phyloP scores from a whole-genome alignment of 2,329 filamentous ascomycete genomes.

The Lithohypha guttulata region DNA sequence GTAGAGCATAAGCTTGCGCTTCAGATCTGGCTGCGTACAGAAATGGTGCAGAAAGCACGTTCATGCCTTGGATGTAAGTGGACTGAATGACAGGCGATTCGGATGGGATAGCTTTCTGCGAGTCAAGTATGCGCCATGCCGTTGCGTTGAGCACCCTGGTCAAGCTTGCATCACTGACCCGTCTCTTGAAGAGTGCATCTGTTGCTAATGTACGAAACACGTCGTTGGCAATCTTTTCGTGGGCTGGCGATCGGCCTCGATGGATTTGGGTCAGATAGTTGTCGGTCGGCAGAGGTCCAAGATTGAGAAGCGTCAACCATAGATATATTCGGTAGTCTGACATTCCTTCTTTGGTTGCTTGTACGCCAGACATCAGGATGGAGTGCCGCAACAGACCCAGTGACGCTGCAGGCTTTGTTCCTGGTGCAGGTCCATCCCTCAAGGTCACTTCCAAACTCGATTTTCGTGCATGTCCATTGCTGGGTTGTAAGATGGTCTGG shows the following conservation, averaged over 20 bases:
- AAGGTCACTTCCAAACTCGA: conserved; percentile 61
- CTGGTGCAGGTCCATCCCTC: conserved; percentile 66
- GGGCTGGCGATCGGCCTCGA: conserved; percentile 84
- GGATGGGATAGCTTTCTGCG: conserved; percentile 45
- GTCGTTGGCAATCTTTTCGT: conserved; percentile 96
- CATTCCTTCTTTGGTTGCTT: conserved; percentile 48
- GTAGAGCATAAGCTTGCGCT: conserved; percentile 85
- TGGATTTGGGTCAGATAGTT: conserved; percentile 83
- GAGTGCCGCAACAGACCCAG: conserved; percentile 39
- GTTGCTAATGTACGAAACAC: conserved; percentile 94
- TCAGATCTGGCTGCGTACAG: conserved; percentile 90
- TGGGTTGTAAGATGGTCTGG: conserved; percentile 11
- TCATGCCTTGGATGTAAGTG: conserved; percentile 92
- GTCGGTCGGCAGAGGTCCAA: conserved; percentile 73
- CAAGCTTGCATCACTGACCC: conserved; percentile 88
- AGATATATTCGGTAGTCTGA: conserved; percentile 89
- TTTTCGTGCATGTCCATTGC: conserved; percentile 32
- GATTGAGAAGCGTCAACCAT: conserved; percentile 88
- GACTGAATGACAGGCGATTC: conserved; percentile 23
- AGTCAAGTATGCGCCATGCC: conserved; percentile 85
- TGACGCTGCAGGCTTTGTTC: conserved; percentile 40
- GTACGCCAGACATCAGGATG: conserved; percentile 39
- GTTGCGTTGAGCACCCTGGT: conserved; percentile 91
- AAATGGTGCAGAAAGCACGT: conserved; percentile 90
- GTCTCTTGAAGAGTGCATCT: conserved; percentile 89